phyloP scores from a whole-genome alignment of 768 basidiomycete genomes.

The Naganishia randhawae region DNA sequence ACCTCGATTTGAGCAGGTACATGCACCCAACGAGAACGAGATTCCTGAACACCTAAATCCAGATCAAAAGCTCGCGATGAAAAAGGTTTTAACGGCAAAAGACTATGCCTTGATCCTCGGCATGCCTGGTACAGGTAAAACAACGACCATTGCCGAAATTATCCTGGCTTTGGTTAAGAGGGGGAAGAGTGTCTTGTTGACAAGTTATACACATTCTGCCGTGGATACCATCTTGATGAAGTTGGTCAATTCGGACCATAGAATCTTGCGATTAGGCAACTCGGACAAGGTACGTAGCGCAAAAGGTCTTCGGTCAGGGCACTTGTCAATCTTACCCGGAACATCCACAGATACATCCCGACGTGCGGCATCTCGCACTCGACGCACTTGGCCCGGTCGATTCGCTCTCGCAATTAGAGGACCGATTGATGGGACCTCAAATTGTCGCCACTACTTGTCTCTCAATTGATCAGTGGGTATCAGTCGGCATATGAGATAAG shows the following conservation, averaged over 20 bases:
- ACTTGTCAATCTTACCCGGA: neutral
- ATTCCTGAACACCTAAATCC: constrained; percentile 59
- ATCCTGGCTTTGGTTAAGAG: constrained; percentile 71
- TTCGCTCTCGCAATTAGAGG: constrained; percentile 77
- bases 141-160: constrained; percentile 84
- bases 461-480: constrained; percentile 82
- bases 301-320: neutral
- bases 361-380: constrained; percentile 68
- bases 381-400: constrained; percentile 58
- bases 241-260: constrained; percentile 63
- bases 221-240: constrained; percentile 95
- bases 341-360: constrained; percentile 68
- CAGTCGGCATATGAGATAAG: neutral
- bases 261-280: constrained; percentile 81
- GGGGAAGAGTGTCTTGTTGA: constrained; percentile 82
- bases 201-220: constrained; percentile 94
- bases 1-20: constrained; percentile 61
- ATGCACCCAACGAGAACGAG: constrained; percentile 35
- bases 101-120: constrained; percentile 92
- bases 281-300: constrained; percentile 70
- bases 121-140: constrained; percentile 99
- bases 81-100: constrained; percentile 68
- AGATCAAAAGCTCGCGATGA: constrained; percentile 69
- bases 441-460: constrained; percentile 96
- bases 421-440: constrained; percentile 76